Percentiles rank a stretch among this genome's conserved stretches.
Evolutionary conservation across 2,329 filamentous ascomycete genomes (phyloP).

Genomic region (Simplicillium sp.): DNA sequence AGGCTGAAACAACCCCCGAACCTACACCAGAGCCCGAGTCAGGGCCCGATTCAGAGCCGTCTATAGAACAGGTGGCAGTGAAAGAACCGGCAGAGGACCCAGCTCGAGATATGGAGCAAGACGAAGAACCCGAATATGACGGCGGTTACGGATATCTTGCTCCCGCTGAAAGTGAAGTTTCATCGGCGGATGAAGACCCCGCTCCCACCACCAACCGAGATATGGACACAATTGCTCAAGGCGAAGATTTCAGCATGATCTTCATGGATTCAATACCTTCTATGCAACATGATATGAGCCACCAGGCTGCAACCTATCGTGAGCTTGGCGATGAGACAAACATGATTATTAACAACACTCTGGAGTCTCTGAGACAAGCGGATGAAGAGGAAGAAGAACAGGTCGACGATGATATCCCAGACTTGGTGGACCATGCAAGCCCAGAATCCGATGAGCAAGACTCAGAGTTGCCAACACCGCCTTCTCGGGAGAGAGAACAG

Average conservation of each 20-base stretch:
- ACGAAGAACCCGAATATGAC: slow-evolving; percentile 1
- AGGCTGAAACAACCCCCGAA: too few species aligned
- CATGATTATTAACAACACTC: slow-evolving; percentile 44
- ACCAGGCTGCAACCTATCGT: slow-evolving; percentile 22
- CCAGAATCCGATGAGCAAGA: neutral
- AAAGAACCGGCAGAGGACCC: neutral
- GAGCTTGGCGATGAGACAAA: slow-evolving; percentile 48
- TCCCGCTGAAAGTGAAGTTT: slow-evolving; percentile 21
- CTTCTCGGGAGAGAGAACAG: neutral
- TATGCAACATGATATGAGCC: slow-evolving; percentile 30
- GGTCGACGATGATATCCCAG: slow-evolving; percentile 7
- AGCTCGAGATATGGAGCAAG: neutral
- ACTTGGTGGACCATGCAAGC: slow-evolving; percentile 4
- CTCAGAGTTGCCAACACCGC: neutral
- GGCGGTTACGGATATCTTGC: slow-evolving; percentile 18
- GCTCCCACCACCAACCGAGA: slow-evolving; percentile 11
- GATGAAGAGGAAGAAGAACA: slow-evolving; percentile 9
- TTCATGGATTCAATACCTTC: slow-evolving; percentile 45
- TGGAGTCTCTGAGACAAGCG: slow-evolving; percentile 35
- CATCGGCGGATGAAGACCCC: slow-evolving; percentile 20
- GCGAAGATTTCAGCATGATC: slow-evolving; percentile 51
- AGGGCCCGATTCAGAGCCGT: too few species aligned
- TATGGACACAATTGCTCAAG: slow-evolving; percentile 36
- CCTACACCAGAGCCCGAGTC: too few species aligned
- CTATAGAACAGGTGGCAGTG: neutral